Conservation (phyloP, 2,329 filamentous ascomycete species). For the Claviceps pazoutovae region DNA sequence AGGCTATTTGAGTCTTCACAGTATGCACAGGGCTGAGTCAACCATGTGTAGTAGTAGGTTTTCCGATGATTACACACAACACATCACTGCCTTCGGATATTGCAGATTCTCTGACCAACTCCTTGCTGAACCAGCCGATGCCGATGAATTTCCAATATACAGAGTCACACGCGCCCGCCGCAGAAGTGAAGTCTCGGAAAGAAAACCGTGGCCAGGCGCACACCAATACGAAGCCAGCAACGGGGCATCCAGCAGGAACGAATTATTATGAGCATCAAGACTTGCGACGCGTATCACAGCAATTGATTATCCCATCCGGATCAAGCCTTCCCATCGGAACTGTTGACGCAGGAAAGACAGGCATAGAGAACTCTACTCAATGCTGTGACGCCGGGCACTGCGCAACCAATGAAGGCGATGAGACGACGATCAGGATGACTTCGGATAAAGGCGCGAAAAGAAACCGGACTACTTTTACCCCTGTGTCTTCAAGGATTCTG, state of each 20-base stretch:
- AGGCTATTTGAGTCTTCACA: background rate
- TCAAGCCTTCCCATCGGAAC: slow-evolving; percentile 8
- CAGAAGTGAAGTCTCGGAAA: slow-evolving; percentile 30
- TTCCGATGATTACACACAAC: slow-evolving; percentile 10
- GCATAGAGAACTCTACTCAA: background rate
- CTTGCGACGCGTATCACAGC: slow-evolving; percentile 27
- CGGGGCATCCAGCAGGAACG: slow-evolving; percentile 8
- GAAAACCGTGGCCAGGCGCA: slow-evolving; percentile 21
- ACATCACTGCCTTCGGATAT: slow-evolving; percentile 19
- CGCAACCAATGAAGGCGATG: background rate
- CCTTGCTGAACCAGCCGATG: slow-evolving; percentile 33
- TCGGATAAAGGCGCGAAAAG: slow-evolving; percentile 30
- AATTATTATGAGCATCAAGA: slow-evolving; percentile 16
- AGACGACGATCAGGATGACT: background rate
- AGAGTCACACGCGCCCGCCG: slow-evolving; percentile 17
- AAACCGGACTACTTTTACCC: slow-evolving; percentile 28
- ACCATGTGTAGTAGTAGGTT: slow-evolving; percentile 6
- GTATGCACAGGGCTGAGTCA: background rate
- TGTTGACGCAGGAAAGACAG: background rate
- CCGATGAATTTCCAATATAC: slow-evolving; percentile 21
- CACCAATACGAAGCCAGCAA: slow-evolving; percentile 6
- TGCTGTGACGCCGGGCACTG: background rate
- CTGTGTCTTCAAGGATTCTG: slow-evolving; percentile 29
- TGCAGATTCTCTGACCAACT: slow-evolving; percentile 30
- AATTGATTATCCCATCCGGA: slow-evolving; percentile 18